Evolutionary conservation across 495 filamentous ascomycete species (phyloP).

Genomic region (Talaromyces adpressus): DNA sequence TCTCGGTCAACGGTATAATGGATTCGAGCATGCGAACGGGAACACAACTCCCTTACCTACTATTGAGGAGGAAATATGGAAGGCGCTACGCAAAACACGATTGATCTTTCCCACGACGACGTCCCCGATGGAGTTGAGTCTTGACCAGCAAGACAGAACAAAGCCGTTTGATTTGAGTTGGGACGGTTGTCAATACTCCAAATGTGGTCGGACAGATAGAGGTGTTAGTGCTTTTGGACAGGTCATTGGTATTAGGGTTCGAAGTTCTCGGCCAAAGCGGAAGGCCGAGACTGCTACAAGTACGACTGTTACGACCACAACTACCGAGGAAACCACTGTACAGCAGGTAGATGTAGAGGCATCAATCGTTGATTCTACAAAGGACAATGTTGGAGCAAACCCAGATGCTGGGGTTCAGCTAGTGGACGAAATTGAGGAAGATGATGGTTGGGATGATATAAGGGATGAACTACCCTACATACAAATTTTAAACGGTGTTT

Average conservation of each 20-base stretch:
- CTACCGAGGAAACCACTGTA: not conserved
- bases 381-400: constrained; percentile 12
- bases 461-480: constrained; percentile 79
- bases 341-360: not conserved
- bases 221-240: constrained; percentile 97
- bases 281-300: not conserved
- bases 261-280: constrained; percentile 61
- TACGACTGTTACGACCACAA: not conserved
- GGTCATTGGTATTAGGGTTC: constrained; percentile 74
- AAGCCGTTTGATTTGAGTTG: constrained; percentile 54
- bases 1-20: constrained; percentile 82
- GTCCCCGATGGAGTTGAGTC: constrained; percentile 22
- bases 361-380: constrained; percentile 7
- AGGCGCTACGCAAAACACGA: constrained; percentile 70
- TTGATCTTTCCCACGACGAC: constrained; percentile 66
- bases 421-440: constrained; percentile 5
- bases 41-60: constrained; percentile 63
- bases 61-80: constrained; percentile 88
- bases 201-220: constrained; percentile 86
- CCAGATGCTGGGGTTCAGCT: not conserved
- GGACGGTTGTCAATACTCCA: constrained; percentile 79
- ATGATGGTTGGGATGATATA: constrained; percentile 61
- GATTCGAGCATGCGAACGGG: constrained; percentile 72
- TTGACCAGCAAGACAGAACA: constrained; percentile 18
- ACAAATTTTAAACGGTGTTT: constrained; percentile 71